Conservation (phyloP, 176 grass and related monocot genomes). For the Canna indica region DNA sequence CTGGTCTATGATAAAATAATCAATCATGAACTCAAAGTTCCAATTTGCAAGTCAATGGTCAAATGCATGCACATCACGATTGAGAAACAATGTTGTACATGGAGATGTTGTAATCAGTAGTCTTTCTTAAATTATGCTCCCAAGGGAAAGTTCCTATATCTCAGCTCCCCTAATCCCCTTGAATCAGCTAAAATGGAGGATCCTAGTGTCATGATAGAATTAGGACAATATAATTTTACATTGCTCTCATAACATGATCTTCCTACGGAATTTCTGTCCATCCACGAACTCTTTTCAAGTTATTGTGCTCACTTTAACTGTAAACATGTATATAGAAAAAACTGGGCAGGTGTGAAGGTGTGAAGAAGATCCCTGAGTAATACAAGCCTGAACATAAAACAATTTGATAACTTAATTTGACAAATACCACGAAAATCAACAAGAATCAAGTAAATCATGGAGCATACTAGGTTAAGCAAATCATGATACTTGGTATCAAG, state of each 20-base stretch:
- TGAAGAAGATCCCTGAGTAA: background rate
- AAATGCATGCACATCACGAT: background rate
- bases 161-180: background rate
- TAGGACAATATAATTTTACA: background rate
- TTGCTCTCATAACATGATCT: background rate
- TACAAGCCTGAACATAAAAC: background rate
- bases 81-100: background rate
- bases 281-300: background rate
- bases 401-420: background rate
- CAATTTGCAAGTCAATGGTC: background rate
- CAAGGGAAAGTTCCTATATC: background rate
- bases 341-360: too few species aligned
- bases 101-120: background rate
- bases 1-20: background rate
- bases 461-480: background rate
- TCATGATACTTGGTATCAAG: background rate
- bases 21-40: background rate
- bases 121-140: background rate
- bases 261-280: background rate
- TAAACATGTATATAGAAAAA: too few species aligned
- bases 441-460: background rate
- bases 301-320: background rate
- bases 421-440: background rate
- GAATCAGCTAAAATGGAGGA: background rate
- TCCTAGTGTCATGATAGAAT: background rate